Percentiles rank a stretch among this genome's conserved stretches.
phyloP scores from a whole-genome alignment of 75 land plant genomes.

The Pinus taeda region DNA sequence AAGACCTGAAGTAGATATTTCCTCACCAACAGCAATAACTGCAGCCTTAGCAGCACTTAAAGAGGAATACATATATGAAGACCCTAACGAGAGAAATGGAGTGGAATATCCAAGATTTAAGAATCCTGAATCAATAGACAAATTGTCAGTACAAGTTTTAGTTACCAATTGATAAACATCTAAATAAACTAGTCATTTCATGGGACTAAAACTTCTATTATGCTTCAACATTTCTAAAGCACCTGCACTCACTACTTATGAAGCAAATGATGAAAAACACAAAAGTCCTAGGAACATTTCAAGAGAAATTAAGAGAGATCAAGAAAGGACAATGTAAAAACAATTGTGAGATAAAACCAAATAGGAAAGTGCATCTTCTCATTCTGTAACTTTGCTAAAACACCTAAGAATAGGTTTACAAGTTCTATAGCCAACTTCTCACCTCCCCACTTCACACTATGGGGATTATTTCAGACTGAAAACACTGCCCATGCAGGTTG shows the following conservation, averaged over 20 bases:
- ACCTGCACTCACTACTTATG: not conserved
- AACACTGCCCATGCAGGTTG: too few species aligned
- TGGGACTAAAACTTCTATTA: not conserved
- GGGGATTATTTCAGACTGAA: too few species aligned
- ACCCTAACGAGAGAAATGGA: constrained; percentile 89
- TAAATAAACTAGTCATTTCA: not conserved
- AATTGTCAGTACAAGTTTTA: constrained; percentile 11
- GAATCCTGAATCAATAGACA: constrained; percentile 54
- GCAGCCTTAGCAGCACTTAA: constrained; percentile 94
- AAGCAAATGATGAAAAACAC: constrained; percentile 1
- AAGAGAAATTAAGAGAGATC: not conserved
- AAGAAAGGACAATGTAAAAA: too few species aligned
- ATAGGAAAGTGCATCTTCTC: too few species aligned
- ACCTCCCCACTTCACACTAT: too few species aligned
- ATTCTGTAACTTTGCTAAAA: too few species aligned
- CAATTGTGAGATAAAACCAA: too few species aligned
- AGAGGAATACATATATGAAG: constrained; percentile 88
- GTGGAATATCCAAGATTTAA: constrained; percentile 90
- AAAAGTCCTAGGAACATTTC: not conserved
- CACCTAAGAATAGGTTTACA: too few species aligned
- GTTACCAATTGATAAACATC: not conserved
- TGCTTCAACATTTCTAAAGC: not conserved
- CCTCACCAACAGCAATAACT: constrained; percentile 91
- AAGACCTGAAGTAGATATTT: constrained; percentile 76
- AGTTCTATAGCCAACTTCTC: too few species aligned